Evolutionary conservation across 2,329 filamentous ascomycete genomes (phyloP).

Genomic region (Neopestalotiopsis sp.): DNA sequence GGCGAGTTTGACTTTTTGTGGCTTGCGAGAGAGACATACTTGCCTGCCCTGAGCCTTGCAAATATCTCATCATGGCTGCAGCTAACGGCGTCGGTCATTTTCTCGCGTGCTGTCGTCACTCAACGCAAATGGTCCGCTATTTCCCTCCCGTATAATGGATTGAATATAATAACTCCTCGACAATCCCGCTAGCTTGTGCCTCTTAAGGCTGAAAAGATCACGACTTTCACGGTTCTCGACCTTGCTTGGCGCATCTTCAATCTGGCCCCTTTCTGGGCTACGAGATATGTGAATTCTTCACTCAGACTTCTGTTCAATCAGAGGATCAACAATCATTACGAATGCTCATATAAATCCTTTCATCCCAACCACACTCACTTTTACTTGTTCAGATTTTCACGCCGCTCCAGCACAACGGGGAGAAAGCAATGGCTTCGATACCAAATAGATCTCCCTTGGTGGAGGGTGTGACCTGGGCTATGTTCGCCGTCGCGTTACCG

Average conservation of each 20-base stretch:
- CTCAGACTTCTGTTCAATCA: neutral
- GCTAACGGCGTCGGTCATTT: neutral
- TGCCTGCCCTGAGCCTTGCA: neutral
- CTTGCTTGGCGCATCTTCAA: neutral
- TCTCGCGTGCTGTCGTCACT: neutral
- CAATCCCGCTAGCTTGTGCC: neutral
- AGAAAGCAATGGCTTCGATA: neutral
- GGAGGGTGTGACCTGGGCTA: neutral
- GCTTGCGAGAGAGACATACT: neutral
- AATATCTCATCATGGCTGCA: neutral
- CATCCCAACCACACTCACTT: neutral
- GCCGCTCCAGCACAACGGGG: neutral
- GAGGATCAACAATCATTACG: neutral
- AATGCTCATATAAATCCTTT: neutral
- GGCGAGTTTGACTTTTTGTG: neutral
- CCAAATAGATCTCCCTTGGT: conserved; percentile 5
- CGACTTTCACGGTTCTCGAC: neutral
- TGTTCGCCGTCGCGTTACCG: neutral
- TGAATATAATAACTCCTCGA: neutral
- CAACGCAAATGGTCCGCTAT: neutral
- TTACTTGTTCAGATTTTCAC: neutral
- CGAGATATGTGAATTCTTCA: neutral
- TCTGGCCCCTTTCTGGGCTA: neutral
- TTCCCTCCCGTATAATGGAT: neutral
- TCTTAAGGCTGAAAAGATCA: neutral